These are phyloP conservation scores for Fulvia fulva DNA, from an alignment of 2,329 filamentous ascomycete species.

Conservation along the genomic window DNA sequence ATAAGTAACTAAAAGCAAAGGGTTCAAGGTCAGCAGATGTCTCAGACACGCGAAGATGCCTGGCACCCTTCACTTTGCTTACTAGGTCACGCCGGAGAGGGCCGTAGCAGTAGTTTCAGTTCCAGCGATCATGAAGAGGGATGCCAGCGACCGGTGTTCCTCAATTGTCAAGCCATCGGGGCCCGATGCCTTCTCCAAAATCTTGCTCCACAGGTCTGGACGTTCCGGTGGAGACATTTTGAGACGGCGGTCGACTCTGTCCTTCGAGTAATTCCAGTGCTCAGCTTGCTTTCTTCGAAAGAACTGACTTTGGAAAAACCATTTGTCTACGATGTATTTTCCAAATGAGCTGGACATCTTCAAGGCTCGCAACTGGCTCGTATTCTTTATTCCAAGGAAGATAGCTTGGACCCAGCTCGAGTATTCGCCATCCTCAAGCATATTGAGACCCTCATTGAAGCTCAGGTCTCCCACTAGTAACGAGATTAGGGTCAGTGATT, in stretches of 20 bases:
- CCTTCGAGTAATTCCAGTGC: constrained; percentile 25
- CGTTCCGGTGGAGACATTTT: constrained; percentile 13
- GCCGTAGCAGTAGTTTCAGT: no score
- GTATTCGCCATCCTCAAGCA: constrained; percentile 31
- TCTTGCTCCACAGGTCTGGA: constrained; percentile 31
- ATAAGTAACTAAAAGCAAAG: constrained; percentile 16
- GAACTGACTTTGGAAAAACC: constrained; percentile 15
- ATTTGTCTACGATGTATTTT: constrained; percentile 12
- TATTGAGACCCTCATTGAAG: constrained; percentile 29
- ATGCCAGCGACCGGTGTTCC: constrained; percentile 34
- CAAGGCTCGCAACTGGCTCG: constrained; percentile 11
- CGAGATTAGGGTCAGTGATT: constrained; percentile 18
- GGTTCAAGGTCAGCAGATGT: constrained; percentile 14
- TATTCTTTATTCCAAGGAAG: constrained; percentile 24
- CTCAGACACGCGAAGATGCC: constrained; percentile 7
- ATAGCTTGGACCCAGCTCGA: constrained; percentile 28
- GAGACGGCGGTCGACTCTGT: constrained; percentile 17
- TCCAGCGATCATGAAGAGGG: constrained; percentile 36
- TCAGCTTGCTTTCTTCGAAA: constrained; percentile 13
- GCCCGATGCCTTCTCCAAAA: constrained; percentile 25
- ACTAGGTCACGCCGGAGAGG: no score
- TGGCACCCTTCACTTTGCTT: no score
- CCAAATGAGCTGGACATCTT: constrained; percentile 9
- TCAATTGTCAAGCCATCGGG: constrained; percentile 22
- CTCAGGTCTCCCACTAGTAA: constrained; percentile 31